Percentiles rank a stretch among this genome's conserved stretches.
phyloP scores from a whole-genome alignment of 352 stramenopile genomes.

The Phytopythium kandeliae region DNA sequence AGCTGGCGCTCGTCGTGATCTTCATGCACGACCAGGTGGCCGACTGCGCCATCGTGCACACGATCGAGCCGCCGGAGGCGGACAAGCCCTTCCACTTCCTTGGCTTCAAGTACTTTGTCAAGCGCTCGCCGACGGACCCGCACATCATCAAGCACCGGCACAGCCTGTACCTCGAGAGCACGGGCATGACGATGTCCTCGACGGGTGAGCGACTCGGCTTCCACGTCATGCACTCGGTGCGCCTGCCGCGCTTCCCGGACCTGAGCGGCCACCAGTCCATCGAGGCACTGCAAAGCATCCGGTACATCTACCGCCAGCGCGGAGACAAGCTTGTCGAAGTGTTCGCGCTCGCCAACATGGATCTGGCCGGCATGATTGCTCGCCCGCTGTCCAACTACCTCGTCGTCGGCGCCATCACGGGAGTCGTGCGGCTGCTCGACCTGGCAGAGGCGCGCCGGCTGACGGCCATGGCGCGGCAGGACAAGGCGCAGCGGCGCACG shows the following conservation, averaged over 20 bases:
- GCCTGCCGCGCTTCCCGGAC: slow-evolving; percentile 31
- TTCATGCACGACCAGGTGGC: slow-evolving; percentile 52
- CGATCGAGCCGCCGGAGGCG: slow-evolving; percentile 36
- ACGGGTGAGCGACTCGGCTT: slow-evolving; percentile 26
- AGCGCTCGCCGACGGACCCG: slow-evolving; percentile 23
- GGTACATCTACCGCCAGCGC: slow-evolving; percentile 47
- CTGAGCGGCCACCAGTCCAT: slow-evolving; percentile 36
- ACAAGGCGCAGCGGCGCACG: slow-evolving; percentile 2
- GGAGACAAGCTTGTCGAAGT: slow-evolving; percentile 41
- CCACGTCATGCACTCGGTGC: too few relatives aligned
- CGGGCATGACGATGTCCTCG: slow-evolving; percentile 22
- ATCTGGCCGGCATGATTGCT: slow-evolving; percentile 27
- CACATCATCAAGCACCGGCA: slow-evolving; percentile 24
- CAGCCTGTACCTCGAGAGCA: slow-evolving; percentile 36
- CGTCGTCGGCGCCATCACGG: slow-evolving; percentile 31
- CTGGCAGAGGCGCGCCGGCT: slow-evolving; percentile 37
- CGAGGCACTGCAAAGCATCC: slow-evolving; percentile 31
- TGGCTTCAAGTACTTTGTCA: slow-evolving; percentile 58
- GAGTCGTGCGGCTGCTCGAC: slow-evolving; percentile 36
- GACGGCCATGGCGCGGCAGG: slow-evolving; percentile 23
- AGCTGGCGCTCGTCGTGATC: slow-evolving; percentile 41
- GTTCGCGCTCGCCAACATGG: slow-evolving; percentile 34
- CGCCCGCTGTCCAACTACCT: slow-evolving; percentile 31
- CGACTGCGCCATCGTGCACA: slow-evolving; percentile 45
- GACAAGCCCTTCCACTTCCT: slow-evolving; percentile 41